Percentiles rank a stretch among this genome's conserved stretches.
Conservation (phyloP, 202 grass and related monocot species). For the Carex sylvatica region DNA sequence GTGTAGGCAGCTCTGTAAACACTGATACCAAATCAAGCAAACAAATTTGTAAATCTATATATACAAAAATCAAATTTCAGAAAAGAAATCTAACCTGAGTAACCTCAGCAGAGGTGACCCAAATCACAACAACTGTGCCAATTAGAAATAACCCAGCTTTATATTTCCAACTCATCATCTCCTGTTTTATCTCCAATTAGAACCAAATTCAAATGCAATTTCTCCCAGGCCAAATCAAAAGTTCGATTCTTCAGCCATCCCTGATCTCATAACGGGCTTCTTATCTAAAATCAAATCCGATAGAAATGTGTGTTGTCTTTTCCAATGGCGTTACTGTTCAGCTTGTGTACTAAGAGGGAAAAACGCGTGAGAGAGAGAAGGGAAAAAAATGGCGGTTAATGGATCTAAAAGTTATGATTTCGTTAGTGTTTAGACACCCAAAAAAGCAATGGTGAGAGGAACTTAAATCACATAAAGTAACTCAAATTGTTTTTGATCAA, state of each 20-base stretch:
- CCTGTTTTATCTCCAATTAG: background rate
- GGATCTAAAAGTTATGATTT: conserved; percentile 26
- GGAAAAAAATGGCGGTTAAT: conserved; percentile 27
- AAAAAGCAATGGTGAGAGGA: too few species aligned
- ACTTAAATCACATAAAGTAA: too few species aligned
- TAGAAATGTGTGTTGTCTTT: background rate
- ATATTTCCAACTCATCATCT: conserved; percentile 59
- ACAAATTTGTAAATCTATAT: background rate
- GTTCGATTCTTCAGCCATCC: background rate
- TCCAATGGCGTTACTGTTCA: conserved; percentile 15
- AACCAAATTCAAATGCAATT: conserved; percentile 9
- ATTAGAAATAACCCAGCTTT: conserved; percentile 67
- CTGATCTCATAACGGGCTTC: background rate
- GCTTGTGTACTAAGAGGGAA: background rate
- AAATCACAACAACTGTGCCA: conserved; percentile 80
- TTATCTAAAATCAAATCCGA: background rate
- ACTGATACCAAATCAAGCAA: background rate
- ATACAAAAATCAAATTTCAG: background rate
- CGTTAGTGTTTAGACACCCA: background rate
- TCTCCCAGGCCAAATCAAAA: background rate
- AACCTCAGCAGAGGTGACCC: conserved; percentile 96
- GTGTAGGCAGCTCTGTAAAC: background rate
- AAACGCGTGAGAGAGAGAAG: background rate
- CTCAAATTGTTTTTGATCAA: too few species aligned
- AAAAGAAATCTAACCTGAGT: conserved; percentile 53